A percentile compares a stretch with the other conserved stretches of the same genome.
These are phyloP conservation scores for Fraxinus cuspidata DNA, from an alignment of 257 asterid species.

Conservation along the genomic window DNA sequence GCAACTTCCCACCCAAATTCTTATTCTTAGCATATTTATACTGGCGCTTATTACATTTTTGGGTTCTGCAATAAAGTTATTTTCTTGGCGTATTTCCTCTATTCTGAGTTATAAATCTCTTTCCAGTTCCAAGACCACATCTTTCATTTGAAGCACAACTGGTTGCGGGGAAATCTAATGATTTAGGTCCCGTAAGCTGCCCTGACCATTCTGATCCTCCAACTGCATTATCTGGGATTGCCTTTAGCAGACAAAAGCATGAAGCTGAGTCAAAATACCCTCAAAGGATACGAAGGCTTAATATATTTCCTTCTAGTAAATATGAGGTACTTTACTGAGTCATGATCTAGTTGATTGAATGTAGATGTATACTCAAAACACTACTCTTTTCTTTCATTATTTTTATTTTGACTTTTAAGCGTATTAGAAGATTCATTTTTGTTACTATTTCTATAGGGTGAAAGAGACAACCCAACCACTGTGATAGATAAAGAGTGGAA, in stretches of 20 bases:
- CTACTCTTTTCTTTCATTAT: not conserved
- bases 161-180: conserved; percentile 92
- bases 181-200: conserved; percentile 78
- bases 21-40: not conserved
- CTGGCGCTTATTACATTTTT: not conserved
- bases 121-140: conserved; percentile 93
- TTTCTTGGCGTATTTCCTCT: not conserved
- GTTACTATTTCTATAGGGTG: conserved; percentile 41
- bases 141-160: conserved; percentile 93
- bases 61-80: not conserved
- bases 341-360: not conserved
- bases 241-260: conserved; percentile 78
- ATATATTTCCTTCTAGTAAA: conserved; percentile 90
- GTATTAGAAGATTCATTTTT: conserved; percentile 12
- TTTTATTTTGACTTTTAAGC: conserved; percentile 2
- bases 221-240: conserved; percentile 49
- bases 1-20: not conserved
- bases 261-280: conserved; percentile 93
- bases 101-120: conserved; percentile 26
- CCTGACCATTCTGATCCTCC: conserved; percentile 83
- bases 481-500: conserved; percentile 88
- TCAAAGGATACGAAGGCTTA: conserved; percentile 81
- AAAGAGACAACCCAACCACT: conserved; percentile 76
- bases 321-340: conserved; percentile 61
- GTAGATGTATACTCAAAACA: not conserved